A percentile compares a stretch with the other conserved stretches of the same genome.
Conservation (phyloP, 768 basidiomycete species). For the Kwoniella bestiolae region DNA sequence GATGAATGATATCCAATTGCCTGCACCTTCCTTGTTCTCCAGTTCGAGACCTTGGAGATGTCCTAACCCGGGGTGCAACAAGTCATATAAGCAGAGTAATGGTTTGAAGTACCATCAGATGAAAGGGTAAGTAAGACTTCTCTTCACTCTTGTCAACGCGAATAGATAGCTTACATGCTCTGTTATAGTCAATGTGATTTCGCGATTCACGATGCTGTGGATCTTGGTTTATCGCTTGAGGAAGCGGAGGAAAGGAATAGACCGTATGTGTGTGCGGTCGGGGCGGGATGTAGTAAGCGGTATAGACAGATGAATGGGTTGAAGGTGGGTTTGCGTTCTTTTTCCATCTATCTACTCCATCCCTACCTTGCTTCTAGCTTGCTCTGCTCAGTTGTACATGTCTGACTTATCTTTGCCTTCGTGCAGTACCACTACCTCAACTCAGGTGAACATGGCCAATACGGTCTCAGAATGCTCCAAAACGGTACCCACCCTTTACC, state of each 20-base stretch:
- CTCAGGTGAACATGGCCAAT: conserved; percentile 89
- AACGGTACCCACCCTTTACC: conserved; percentile 59
- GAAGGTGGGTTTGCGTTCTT: conserved; percentile 35
- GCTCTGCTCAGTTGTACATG: neutral
- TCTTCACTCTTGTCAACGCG: neutral
- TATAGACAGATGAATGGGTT: conserved; percentile 99
- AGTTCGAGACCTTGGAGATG: conserved; percentile 63
- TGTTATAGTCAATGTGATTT: conserved; percentile 78
- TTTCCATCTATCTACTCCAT: conserved; percentile 57
- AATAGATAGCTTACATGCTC: neutral
- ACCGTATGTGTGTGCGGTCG: conserved; percentile 88
- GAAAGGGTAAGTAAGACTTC: conserved; percentile 43
- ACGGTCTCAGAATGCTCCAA: conserved; percentile 82
- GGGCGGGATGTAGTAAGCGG: conserved; percentile 65
- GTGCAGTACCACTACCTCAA: conserved; percentile 88
- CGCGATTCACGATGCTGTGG: conserved; percentile 78
- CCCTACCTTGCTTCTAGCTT: too few species aligned
- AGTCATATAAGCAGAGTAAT: conserved; percentile 94
- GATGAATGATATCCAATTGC: conserved; percentile 34
- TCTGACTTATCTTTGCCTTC: neutral
- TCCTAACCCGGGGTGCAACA: conserved; percentile 93
- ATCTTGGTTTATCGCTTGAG: conserved; percentile 63
- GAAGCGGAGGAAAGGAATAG: conserved; percentile 81
- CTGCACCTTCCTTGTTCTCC: conserved; percentile 53
- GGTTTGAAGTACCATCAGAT: conserved; percentile 68